Percentiles rank a stretch among this genome's conserved stretches.
phyloP scores from a whole-genome alignment of 2,329 filamentous ascomycete genomes.

The Setomelanomma holmii region DNA sequence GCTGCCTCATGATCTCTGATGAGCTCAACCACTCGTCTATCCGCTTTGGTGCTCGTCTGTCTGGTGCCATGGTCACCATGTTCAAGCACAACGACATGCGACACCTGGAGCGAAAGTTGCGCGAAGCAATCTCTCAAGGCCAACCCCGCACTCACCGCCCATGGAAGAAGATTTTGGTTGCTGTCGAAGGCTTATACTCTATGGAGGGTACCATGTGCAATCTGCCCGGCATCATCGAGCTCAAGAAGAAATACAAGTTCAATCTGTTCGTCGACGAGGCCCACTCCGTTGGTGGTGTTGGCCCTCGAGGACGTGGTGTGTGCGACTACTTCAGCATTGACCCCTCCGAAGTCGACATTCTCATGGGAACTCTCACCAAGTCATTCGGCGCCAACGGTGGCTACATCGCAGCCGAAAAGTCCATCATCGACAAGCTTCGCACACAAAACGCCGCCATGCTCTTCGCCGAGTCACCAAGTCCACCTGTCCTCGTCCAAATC shows the following conservation, averaged over 20 bases:
- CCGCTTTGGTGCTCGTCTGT: constrained; percentile 90
- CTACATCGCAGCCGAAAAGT: constrained; percentile 88
- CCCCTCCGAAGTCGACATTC: constrained; percentile 84
- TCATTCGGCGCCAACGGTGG: constrained; percentile 98
- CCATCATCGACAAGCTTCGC: constrained; percentile 90
- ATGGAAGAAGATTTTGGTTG: constrained; percentile 98
- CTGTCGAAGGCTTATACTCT: constrained; percentile 95
- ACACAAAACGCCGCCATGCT: constrained; percentile 84
- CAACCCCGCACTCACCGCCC: constrained; percentile 97
- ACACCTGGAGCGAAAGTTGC: constrained; percentile 82
- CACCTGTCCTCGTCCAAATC: constrained; percentile 90
- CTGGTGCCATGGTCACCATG: constrained; percentile 91
- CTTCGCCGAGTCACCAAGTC: constrained; percentile 86
- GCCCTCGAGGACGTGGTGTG: constrained; percentile 86
- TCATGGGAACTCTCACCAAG: constrained; percentile 98
- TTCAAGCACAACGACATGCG: constrained; percentile 98
- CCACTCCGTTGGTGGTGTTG: constrained; percentile 92
- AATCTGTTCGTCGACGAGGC: constrained; percentile 95
- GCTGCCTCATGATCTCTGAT: constrained; percentile 92
- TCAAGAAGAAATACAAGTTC: constrained; percentile 98
- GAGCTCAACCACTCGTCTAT: constrained; percentile 98
- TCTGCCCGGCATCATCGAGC: constrained; percentile 82
- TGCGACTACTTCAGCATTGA: constrained; percentile 98
- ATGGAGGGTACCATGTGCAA: constrained; percentile 99
- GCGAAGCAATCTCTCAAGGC: constrained; percentile 93